phyloP scores from a whole-genome alignment of 352 stramenopile genomes.

The Pythium phragmitis region DNA sequence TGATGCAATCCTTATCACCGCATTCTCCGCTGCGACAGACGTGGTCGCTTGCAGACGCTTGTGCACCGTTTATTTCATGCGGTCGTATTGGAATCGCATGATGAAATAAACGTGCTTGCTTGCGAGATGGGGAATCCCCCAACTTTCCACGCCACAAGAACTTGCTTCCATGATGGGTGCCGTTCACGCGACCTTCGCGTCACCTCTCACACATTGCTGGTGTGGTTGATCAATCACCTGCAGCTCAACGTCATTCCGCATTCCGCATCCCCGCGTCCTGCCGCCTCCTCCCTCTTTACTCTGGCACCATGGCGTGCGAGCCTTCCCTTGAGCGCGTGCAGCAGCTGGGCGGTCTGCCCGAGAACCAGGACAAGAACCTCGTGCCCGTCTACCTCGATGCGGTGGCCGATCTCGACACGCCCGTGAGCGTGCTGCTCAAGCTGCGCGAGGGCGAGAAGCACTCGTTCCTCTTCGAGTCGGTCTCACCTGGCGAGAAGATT shows the following conservation, averaged over 20 bases:
- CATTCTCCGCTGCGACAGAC: neutral
- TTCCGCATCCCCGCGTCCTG: neutral
- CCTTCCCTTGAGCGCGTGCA: constrained; percentile 62
- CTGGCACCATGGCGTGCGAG: constrained; percentile 49
- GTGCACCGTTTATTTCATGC: constrained; percentile 15
- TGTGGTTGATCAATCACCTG: constrained; percentile 31
- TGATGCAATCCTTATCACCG: constrained; percentile 28
- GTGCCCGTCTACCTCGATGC: constrained; percentile 83
- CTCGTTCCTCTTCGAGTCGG: constrained; percentile 87
- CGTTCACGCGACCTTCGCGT: constrained; percentile 29
- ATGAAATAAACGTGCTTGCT: too few relatives aligned
- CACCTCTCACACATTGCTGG: constrained; percentile 11
- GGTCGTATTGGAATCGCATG: too few relatives aligned
- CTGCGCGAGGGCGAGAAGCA: constrained; percentile 73
- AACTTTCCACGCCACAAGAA: constrained; percentile 15
- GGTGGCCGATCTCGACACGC: constrained; percentile 85
- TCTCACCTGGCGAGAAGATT: constrained; percentile 84
- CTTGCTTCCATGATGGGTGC: neutral
- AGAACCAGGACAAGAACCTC: constrained; percentile 83
- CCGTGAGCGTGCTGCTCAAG: constrained; percentile 88
- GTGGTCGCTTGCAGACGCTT: neutral
- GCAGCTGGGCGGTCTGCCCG: constrained; percentile 47
- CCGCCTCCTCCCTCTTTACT: neutral
- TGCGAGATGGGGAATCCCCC: neutral
- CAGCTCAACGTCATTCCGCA: constrained; percentile 10